phyloP scores from a whole-genome alignment of 306 rosid genomes.

The Quercus wislizeni region DNA sequence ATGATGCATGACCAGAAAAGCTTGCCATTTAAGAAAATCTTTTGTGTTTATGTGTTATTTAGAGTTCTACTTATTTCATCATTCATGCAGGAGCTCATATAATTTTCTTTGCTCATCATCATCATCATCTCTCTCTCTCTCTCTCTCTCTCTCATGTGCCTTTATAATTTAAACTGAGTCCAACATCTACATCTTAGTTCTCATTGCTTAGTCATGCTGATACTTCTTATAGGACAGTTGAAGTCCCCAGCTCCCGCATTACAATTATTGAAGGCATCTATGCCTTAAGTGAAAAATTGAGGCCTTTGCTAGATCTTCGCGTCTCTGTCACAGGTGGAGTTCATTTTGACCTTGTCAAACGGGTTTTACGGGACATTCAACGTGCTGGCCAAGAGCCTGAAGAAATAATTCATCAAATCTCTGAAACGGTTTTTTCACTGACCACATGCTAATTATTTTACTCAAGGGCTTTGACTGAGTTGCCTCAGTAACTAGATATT shows the following conservation, averaged over 20 bases:
- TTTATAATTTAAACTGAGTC: neutral
- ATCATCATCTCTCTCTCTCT: too few species aligned
- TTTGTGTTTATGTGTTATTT: too few species aligned
- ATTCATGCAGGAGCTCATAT: neutral
- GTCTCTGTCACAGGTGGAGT: slow-evolving; percentile 98
- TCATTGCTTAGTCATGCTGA: slow-evolving; percentile 15
- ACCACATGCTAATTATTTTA: slow-evolving; percentile 32
- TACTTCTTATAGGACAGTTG: slow-evolving; percentile 65
- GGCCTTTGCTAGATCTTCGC: slow-evolving; percentile 93
- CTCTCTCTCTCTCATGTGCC: neutral
- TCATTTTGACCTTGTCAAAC: slow-evolving; percentile 96
- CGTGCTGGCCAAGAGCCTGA: slow-evolving; percentile 99
- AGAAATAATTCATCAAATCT: slow-evolving; percentile 96
- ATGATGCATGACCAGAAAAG: slow-evolving; percentile 5
- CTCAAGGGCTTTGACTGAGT: slow-evolving; percentile 14
- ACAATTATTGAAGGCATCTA: slow-evolving; percentile 92
- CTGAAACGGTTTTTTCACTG: slow-evolving; percentile 82
- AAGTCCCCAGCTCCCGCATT: slow-evolving; percentile 86
- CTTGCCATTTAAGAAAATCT: neutral
- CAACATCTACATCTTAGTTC: neutral
- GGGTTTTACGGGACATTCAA: slow-evolving; percentile 94
- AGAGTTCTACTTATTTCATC: too few species aligned
- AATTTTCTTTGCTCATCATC: neutral
- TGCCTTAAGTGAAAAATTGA: slow-evolving; percentile 82
- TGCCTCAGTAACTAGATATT: slow-evolving; percentile 7